Conservation (phyloP, 306 rosid genomes). For the Casuarina equisetifolia region DNA sequence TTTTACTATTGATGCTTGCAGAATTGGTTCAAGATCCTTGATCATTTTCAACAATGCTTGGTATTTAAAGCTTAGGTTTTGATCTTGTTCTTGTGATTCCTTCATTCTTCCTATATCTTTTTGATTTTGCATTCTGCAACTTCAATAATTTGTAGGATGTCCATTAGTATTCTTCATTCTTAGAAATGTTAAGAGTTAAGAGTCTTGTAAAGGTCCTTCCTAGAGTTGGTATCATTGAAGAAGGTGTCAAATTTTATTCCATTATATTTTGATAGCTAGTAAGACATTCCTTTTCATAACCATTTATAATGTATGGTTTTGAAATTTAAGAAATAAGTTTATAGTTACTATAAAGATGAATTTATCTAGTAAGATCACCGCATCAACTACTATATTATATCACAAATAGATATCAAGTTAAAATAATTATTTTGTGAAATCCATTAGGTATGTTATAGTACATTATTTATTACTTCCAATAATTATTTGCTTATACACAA, state of each 20-base stretch:
- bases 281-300: neutral
- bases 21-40: slow-evolving; percentile 54
- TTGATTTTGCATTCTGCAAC: slow-evolving; percentile 27
- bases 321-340: neutral
- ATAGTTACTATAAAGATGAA: neutral
- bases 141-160: slow-evolving; percentile 45
- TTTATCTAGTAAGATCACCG: too few species aligned
- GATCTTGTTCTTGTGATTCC: slow-evolving; percentile 8
- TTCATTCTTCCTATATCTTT: slow-evolving; percentile 20
- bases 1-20: slow-evolving; percentile 24
- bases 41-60: slow-evolving; percentile 55
- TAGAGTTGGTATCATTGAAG: slow-evolving; percentile 54
- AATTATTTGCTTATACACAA: too few species aligned
- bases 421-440: too few species aligned
- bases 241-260: slow-evolving; percentile 41
- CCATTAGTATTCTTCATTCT: slow-evolving; percentile 50
- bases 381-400: too few species aligned
- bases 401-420: too few species aligned
- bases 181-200: slow-evolving; percentile 56
- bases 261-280: neutral
- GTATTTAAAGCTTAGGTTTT: slow-evolving; percentile 67
- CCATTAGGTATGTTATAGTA: too few species aligned
- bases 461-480: too few species aligned
- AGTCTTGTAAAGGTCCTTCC: slow-evolving; percentile 58
- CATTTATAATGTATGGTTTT: neutral